Evolutionary conservation across 441 rosid species (phyloP).

Genomic region (Rhodomyrtus psidioides): DNA sequence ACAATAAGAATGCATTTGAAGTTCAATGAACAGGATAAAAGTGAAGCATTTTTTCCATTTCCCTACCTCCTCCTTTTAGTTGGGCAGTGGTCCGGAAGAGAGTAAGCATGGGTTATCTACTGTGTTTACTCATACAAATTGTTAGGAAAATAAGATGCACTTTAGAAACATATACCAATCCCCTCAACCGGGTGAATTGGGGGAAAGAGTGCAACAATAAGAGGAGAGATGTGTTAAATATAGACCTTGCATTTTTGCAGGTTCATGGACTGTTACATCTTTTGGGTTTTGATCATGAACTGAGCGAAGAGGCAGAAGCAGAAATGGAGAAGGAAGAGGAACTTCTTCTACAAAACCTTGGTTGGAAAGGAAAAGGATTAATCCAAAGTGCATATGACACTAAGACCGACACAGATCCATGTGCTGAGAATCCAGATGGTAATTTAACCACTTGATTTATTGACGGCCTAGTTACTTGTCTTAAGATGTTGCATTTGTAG

Average conservation of each 20-base stretch:
- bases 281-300: constrained; percentile 91
- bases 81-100: neutral
- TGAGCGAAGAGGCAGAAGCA: constrained; percentile 82
- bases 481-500: neutral
- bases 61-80: neutral
- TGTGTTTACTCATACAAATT: neutral
- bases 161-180: neutral
- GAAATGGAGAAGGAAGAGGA: constrained; percentile 95
- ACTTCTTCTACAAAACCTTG: constrained; percentile 62
- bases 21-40: neutral
- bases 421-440: constrained; percentile 52
- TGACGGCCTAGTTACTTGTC: neutral
- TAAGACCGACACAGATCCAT: constrained; percentile 21
- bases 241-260: constrained; percentile 23
- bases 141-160: neutral
- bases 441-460: constrained; percentile 1
- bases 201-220: neutral
- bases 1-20: neutral
- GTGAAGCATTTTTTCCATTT: neutral
- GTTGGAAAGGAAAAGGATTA: constrained; percentile 93
- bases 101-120: neutral
- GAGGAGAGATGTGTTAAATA: neutral
- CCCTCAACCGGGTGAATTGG: neutral
- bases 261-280: constrained; percentile 93
- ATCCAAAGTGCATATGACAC: constrained; percentile 75